Conservation (phyloP, 2,329 filamentous ascomycete genomes). For the Dryadomyces quercivorus region DNA sequence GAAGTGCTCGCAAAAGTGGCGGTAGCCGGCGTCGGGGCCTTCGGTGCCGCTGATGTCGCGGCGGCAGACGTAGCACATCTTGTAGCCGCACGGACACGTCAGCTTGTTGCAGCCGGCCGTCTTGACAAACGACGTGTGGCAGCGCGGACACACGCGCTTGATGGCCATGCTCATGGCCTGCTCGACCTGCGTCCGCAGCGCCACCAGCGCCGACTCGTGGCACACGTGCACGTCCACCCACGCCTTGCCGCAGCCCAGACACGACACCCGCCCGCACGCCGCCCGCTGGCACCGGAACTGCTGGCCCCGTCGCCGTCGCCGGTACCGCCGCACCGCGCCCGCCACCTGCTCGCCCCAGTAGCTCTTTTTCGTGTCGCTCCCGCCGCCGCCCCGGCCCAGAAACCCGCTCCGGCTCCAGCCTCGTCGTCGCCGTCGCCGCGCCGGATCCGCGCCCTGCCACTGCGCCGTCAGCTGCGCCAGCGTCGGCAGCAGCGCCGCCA, state of each 20-base stretch:
- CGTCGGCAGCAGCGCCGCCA: slow-evolving; percentile 21
- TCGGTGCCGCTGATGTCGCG: slow-evolving; percentile 47
- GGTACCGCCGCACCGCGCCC: slow-evolving; percentile 52
- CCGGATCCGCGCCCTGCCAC: too few species aligned
- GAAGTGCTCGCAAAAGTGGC: slow-evolving; percentile 95
- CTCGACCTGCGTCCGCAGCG: slow-evolving; percentile 80
- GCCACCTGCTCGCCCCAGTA: slow-evolving; percentile 35
- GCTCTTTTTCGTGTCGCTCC: not conserved
- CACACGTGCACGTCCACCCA: slow-evolving; percentile 88
- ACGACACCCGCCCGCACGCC: slow-evolving; percentile 58
- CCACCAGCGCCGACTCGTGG: slow-evolving; percentile 70
- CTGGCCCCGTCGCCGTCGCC: slow-evolving; percentile 57
- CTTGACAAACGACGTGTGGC: slow-evolving; percentile 87
- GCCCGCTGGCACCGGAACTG: slow-evolving; percentile 68
- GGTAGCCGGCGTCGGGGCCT: slow-evolving; percentile 56
- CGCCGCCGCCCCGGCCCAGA: too few species aligned
- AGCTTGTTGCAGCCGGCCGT: slow-evolving; percentile 92
- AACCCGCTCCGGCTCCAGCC: too few species aligned
- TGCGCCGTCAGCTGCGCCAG: not conserved
- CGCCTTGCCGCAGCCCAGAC: slow-evolving; percentile 66
- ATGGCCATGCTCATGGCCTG: slow-evolving; percentile 86
- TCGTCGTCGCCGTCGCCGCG: too few species aligned
- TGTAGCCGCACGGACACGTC: slow-evolving; percentile 88
- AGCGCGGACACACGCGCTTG: slow-evolving; percentile 88
- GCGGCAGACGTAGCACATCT: slow-evolving; percentile 96